Base-by-base conservation (phyloP, 768 basidiomycete genomes). In the Agaricus bisporus region DNA sequence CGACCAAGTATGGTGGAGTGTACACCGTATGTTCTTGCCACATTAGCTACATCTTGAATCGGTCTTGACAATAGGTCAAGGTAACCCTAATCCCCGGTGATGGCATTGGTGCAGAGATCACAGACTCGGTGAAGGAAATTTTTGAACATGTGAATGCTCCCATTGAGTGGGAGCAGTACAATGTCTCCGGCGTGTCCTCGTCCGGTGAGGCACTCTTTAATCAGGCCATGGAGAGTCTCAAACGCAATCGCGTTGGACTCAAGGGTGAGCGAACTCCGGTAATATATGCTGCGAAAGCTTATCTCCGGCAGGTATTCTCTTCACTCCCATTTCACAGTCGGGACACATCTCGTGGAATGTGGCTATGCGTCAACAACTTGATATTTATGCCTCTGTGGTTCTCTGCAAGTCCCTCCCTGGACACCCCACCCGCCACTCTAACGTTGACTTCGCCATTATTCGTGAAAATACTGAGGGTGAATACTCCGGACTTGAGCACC, bases 321-420 rank as follows among this genome's bases (percentile, higher is more conserved):
- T 95, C 77, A 99, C 97, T 41, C 95, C 95, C 60, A 92, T 95
- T 62, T 98, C 95, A 49, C 88, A 91, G 70, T 85, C 85, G 17
- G 95, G 93, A 2, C 97, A 99, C 71, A 93, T 95, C 59, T 98
- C 97, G 56, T 99, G 97, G 97, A 99, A 99, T 68, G 97, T 99
- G 55, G 97, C 97, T 58, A 98, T 99, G 94, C 89, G 97, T 60
- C 95, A 98, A 68, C 91, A 95, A 67, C 88, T 99, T 59, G 97
- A 99, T 70, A 98, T 99, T 61, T 99, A 98, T 70, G 97, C 97
- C 20, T 98, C 95, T 9, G 90, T 98, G 61, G 94, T 98, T 49
- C 81, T 98, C 49, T 98, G 95, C 86, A 98, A 98, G 73, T 93
- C 95, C 43, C 83, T 98, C 48, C 91, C 93, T 11, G 97, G 97